A percentile compares a stretch with the other conserved stretches of the same genome.
Conservation (phyloP, 306 rosid genomes). For the Vigna unguiculata region DNA sequence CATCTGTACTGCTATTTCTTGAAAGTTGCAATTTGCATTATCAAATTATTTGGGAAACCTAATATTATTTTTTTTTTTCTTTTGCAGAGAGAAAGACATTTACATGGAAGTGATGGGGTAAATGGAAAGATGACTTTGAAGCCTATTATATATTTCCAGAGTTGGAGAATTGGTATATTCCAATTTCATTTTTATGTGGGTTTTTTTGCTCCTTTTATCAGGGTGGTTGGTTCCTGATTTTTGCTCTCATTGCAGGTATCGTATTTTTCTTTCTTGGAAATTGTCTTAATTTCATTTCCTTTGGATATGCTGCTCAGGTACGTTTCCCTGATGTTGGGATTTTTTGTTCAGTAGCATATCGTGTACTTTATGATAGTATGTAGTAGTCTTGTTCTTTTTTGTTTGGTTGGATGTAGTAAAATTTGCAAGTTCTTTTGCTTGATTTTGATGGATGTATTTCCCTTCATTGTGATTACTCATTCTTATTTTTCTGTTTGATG, state of each 20-base stretch:
- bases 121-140: conserved; percentile 74
- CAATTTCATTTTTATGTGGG: conserved; percentile 35
- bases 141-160: conserved; percentile 81
- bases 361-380: conserved; percentile 37
- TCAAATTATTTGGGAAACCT: conserved; percentile 38
- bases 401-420: neutral
- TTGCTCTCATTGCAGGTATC: conserved; percentile 62
- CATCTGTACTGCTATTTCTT: conserved; percentile 32
- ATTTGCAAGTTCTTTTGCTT: neutral
- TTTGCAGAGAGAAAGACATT: conserved; percentile 85
- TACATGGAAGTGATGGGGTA: conserved; percentile 71
- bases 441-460: conserved; percentile 24
- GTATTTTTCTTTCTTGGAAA: conserved; percentile 87
- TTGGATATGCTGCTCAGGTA: conserved; percentile 99
- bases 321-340: conserved; percentile 23
- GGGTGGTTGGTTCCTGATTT: conserved; percentile 32
- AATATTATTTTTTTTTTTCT: conserved; percentile 23
- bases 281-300: conserved; percentile 90
- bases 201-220: conserved; percentile 41
- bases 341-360: conserved; percentile 1
- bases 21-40: neutral
- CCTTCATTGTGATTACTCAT: conserved; percentile 23
- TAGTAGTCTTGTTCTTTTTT: neutral
- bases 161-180: conserved; percentile 91
- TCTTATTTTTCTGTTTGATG: conserved; percentile 33